Base-by-base conservation (phyloP, 495 filamentous ascomycete genomes). In the Xylaria longipes region DNA sequence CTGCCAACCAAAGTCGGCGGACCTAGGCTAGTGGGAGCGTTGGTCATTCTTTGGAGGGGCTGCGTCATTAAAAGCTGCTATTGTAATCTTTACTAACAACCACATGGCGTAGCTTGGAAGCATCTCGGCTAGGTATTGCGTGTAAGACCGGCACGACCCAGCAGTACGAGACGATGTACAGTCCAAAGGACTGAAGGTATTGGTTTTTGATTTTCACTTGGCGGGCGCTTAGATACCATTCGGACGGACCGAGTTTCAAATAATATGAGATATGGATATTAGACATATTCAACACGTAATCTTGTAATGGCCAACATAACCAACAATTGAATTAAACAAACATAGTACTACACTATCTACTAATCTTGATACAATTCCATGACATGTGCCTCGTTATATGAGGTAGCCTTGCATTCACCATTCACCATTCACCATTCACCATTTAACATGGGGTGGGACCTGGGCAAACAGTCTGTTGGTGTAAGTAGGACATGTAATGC, bases 21-120 rank as follows among this genome's bases (percentile, higher is more conserved):
- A 58, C 57, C 20, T 65, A 70, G 70, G 5, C 45, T 62, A 58
- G 57, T 62, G 62, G 20, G 61, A 48, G 68, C 69, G 60, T 73
- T 68, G 70, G 43, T 65, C 15, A 74, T 46, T 72, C 50, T 33
- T 65, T 68, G 33, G 74, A 69, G 56, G 72, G 71, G 57, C 56
- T 66, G 58, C 43, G 66, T 70, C 71, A 68, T 70, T 50, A 56
- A 35, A 22, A 52, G 11, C 41, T 69, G 67, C 35, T 70, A 48
- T 50, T 70, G 41, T 62, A 39, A 67, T 41, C 50, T 56, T 54
- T 50, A 54, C 29, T 67, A 56, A 39, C 33, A 11, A 56, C 35
- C 2, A 33, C 35, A 35, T 41, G 65, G 48, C 33, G 65, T 56
- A 56, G 41, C 31, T 54, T 29, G 48, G 33, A 54, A 62, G 58